A percentile compares a stretch with the other conserved stretches of the same genome.
These are phyloP conservation scores for Penicillium salamii DNA, from an alignment of 495 filamentous ascomycete species.

Conservation along the genomic window DNA sequence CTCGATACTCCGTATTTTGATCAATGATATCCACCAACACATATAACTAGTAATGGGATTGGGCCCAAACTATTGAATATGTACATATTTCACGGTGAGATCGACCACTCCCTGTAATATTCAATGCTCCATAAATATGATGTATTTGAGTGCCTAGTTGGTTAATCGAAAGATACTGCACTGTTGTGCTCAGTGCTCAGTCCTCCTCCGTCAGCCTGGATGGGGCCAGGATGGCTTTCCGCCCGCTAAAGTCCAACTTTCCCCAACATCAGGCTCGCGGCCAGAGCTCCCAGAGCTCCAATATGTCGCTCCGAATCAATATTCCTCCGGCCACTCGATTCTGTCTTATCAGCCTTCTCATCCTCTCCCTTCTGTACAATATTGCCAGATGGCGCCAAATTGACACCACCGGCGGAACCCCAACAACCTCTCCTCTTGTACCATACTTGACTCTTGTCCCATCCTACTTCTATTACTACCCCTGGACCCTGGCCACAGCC, in stretches of 20 bases:
- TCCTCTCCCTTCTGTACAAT: slow-evolving; percentile 79
- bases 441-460: slow-evolving; percentile 87
- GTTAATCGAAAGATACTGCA: too few species aligned
- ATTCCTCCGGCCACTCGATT: slow-evolving; percentile 87
- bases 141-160: too few species aligned
- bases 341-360: slow-evolving; percentile 68
- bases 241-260: slow-evolving; percentile 9
- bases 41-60: too few species aligned
- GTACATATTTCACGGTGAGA: too few species aligned
- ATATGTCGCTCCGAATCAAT: slow-evolving; percentile 83
- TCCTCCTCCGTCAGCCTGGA: too few species aligned
- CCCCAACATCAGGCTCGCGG: slow-evolving; percentile 12
- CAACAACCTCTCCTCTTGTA: slow-evolving; percentile 56
- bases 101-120: too few species aligned
- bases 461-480: slow-evolving; percentile 76
- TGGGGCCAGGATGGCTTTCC: slow-evolving; percentile 4
- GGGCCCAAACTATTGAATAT: too few species aligned
- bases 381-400: slow-evolving; percentile 56
- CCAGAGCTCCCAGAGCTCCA: slow-evolving; percentile 23
- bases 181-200: too few species aligned
- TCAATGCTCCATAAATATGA: too few species aligned
- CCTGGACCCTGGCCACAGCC: slow-evolving; percentile 86
- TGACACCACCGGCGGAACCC: slow-evolving; percentile 55
- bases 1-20: too few species aligned
- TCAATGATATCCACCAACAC: too few species aligned